Conservation (phyloP, 495 filamentous ascomycete species). For the Astrothelium subdiscretum region DNA sequence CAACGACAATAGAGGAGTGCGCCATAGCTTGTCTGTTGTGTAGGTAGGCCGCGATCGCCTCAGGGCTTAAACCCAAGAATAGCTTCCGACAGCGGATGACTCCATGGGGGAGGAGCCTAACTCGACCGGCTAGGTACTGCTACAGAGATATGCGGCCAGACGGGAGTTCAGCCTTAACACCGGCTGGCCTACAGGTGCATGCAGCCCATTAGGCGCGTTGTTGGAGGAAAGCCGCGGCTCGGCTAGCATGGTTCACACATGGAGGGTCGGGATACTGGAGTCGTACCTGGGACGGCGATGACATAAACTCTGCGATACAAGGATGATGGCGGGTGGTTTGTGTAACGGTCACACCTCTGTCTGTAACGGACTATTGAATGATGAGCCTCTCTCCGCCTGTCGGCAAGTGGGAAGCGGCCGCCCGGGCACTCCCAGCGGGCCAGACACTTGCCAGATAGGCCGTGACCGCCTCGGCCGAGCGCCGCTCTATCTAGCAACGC, state of each 20-base stretch:
- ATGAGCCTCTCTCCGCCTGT: not conserved
- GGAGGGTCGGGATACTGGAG: not conserved
- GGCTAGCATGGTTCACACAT: not conserved
- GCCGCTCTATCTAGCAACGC: not conserved
- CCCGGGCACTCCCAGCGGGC: too few relatives aligned
- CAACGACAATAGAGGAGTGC: not conserved
- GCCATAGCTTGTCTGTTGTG: not conserved
- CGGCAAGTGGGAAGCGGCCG: not conserved
- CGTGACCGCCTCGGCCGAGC: not conserved
- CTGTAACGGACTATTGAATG: not conserved
- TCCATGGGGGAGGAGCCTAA: not conserved
- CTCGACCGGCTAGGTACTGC: not conserved
- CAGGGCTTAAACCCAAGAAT: not conserved
- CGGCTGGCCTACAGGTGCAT: not conserved
- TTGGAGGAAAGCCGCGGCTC: not conserved
- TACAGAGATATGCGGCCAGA: not conserved
- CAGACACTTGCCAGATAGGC: too few relatives aligned
- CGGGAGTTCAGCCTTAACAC: too few relatives aligned
- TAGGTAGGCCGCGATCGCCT: not conserved
- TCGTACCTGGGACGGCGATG: not conserved
- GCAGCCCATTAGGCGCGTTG: not conserved
- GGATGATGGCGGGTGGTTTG: not conserved
- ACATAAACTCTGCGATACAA: not conserved
- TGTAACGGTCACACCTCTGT: not conserved
- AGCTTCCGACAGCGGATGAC: conserved; percentile 2